Base-by-base conservation (phyloP, 257 asterid species). In the Mitragyna speciosa region DNA sequence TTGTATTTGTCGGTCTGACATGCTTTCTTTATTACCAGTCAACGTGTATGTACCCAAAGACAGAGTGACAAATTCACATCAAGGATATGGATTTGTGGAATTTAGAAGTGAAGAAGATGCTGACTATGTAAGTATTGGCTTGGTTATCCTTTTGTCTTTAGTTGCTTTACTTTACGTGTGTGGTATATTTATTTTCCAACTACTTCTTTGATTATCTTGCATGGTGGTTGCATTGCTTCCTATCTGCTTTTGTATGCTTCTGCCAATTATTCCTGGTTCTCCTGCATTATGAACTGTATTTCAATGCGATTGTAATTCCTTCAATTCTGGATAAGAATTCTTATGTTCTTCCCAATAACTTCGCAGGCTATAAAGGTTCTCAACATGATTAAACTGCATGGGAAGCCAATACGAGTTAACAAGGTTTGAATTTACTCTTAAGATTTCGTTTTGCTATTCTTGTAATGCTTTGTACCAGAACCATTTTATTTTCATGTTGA, bases 81-180 rank as follows among this genome's bases (percentile, higher is more conserved):
- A 95, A 87, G 98, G 98, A 31, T 95, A 95, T 65, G 98, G 97
- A 71, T 93, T 93, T 88, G 98, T 93, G 83, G 99, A 93, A 87
- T 95, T 93, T 83, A 91, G 97, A 81, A 90, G 98, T 76, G 99
- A 95, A 88, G 99, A 95, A 88, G 99, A 93, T 89, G 99, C 99
- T 33, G 98, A 95, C 81, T 95, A 95, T 85, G 99, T 93, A 86
- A 81, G 90, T 79, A 47, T 41, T 24, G 30, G n/a, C 41, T 85
- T 81, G 78, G 22, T 15, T 76, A 79, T 68, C 67, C 15, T 65
- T 77, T 19, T 72, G 70, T 28, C 68, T 68, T 61, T 79, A 47
- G 71, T 33, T n/a, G 54, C 30, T 22, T 77, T 22, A 43, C 39
- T 3, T 12, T 49, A 33, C 36, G 24, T 16, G 67, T 20, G 24